phyloP scores from a whole-genome alignment of 2,329 filamentous ascomycete genomes.

The Aspergillus pseudoterreus region DNA sequence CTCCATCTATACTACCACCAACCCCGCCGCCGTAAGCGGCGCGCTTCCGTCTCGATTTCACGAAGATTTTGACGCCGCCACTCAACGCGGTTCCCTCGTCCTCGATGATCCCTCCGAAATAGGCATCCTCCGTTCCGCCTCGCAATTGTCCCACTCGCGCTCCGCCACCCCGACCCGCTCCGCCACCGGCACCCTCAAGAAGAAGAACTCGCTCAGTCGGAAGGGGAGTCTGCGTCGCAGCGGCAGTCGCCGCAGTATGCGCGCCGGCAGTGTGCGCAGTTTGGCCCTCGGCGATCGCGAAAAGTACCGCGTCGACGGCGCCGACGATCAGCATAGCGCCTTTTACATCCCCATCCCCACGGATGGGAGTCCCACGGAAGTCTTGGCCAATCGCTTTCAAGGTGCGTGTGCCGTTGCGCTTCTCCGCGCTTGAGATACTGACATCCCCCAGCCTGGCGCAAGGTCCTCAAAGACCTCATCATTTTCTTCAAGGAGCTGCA shows the following conservation, averaged over 20 bases:
- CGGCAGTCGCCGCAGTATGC: conserved; percentile 74
- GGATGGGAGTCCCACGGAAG: conserved; percentile 79
- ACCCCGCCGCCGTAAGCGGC: conserved; percentile 32
- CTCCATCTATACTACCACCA: conserved; percentile 33
- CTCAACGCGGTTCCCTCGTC: conserved; percentile 32
- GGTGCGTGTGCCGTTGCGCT: conserved; percentile 51
- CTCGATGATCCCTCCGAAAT: conserved; percentile 25
- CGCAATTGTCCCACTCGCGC: conserved; percentile 40
- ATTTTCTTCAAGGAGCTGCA: conserved; percentile 92
- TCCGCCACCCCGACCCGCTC: conserved; percentile 46
- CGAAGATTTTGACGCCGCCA: conserved; percentile 35
- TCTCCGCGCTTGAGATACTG: not conserved
- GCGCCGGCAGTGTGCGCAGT: conserved; percentile 82
- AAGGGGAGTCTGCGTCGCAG: conserved; percentile 72
- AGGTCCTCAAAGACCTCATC: conserved; percentile 90
- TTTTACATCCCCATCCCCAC: conserved; percentile 90
- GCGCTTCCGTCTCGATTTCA: conserved; percentile 33
- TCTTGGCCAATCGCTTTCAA: conserved; percentile 83
- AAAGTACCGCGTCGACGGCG: conserved; percentile 43
- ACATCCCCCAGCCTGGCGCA: conserved; percentile 71
- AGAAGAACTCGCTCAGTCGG: conserved; percentile 75
- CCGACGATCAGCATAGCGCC: conserved; percentile 70
- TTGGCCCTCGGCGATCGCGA: conserved; percentile 66
- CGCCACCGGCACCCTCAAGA: conserved; percentile 78
- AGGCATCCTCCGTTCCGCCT: conserved; percentile 37